phyloP scores from a whole-genome alignment of 257 asterid species.

The Plantago major region DNA sequence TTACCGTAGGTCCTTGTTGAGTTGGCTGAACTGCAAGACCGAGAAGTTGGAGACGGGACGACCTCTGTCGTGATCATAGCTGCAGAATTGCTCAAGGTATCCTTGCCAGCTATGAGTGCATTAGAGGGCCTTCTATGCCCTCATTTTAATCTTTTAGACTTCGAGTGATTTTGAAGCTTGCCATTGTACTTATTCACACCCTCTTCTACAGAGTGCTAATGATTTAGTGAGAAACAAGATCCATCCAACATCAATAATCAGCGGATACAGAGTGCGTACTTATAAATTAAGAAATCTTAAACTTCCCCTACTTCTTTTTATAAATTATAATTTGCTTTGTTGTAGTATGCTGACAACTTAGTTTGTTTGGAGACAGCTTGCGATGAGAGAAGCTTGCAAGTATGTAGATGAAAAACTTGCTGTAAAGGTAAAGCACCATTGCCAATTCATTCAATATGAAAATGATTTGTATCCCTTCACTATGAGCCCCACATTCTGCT shows the following conservation, averaged over 20 bases:
- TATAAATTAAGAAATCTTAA: neutral
- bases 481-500: too few relatives aligned
- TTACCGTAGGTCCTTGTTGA: constrained; percentile 82
- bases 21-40: constrained; percentile 97
- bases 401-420: constrained; percentile 91
- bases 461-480: neutral
- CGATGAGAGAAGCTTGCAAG: constrained; percentile 98
- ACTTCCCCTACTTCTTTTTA: too few relatives aligned
- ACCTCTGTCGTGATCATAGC: constrained; percentile 95
- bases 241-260: constrained; percentile 92
- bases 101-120: neutral
- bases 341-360: constrained; percentile 14
- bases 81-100: constrained; percentile 96
- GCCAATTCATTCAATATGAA: constrained; percentile 14
- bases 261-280: constrained; percentile 80
- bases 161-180: neutral
- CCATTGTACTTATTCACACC: constrained; percentile 18
- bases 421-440: constrained; percentile 51
- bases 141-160: neutral
- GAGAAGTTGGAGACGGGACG: constrained; percentile 99
- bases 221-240: constrained; percentile 92
- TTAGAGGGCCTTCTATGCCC: neutral
- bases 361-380: constrained; percentile 55
- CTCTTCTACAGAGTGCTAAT: constrained; percentile 81
- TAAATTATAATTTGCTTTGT: neutral